These are phyloP conservation scores for Pythium brachiatum DNA, from an alignment of 352 stramenopile species.

Conservation along the genomic window DNA sequence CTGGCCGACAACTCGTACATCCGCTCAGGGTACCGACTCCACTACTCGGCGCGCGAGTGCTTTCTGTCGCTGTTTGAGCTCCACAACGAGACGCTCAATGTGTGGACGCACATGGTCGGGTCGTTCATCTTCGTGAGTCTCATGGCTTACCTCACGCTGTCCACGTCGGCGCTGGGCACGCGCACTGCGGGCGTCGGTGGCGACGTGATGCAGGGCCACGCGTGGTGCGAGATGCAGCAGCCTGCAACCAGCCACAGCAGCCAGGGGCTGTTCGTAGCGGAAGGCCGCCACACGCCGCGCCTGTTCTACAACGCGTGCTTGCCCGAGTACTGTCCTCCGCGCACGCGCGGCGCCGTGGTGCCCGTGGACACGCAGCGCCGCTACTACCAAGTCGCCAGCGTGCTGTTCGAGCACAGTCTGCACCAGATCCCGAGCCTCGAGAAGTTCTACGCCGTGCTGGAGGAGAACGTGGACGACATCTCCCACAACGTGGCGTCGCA, in stretches of 20 bases:
- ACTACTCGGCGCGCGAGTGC: conserved; percentile 80
- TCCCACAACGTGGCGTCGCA: conserved; percentile 62
- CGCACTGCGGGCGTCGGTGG: conserved; percentile 7
- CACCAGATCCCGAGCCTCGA: conserved; percentile 82
- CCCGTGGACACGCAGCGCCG: conserved; percentile 33
- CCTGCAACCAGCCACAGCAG: background rate
- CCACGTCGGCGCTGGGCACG: conserved; percentile 39
- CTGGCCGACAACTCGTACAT: conserved; percentile 88
- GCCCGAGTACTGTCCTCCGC: conserved; percentile 42
- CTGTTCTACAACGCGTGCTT: conserved; percentile 42
- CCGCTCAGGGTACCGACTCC: conserved; percentile 75
- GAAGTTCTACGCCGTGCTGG: conserved; percentile 71
- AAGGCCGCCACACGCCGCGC: conserved; percentile 49
- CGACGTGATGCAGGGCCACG: conserved; percentile 32
- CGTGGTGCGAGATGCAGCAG: conserved; percentile 19
- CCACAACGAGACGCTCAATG: conserved; percentile 88
- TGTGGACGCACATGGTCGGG: conserved; percentile 86
- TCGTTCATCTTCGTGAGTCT: conserved; percentile 83
- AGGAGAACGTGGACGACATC: conserved; percentile 68
- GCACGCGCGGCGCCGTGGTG: conserved; percentile 19
- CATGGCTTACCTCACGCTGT: conserved; percentile 72
- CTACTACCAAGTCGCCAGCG: conserved; percentile 78
- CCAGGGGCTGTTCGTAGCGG: conserved; percentile 33
- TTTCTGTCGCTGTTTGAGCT: conserved; percentile 81
- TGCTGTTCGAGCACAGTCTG: conserved; percentile 82